Evolutionary conservation across 345 rosid species (phyloP), one percentile per base, ranked within the genome.

Genomic region (Mangifera indica): DNA sequence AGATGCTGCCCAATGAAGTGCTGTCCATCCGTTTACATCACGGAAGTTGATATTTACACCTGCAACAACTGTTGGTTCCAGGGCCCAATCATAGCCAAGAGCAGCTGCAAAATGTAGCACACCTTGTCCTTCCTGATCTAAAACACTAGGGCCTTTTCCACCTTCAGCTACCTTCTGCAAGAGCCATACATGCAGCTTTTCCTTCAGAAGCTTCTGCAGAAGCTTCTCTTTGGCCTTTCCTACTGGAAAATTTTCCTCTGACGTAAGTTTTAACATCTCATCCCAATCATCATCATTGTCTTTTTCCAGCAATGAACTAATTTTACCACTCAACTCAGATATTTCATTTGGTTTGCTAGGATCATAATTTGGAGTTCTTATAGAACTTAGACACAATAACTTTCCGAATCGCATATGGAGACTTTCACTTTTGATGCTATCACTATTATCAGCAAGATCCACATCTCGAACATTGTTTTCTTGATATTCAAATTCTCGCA

Each of bases 1-100:
- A 76, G 74, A 87, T 71, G 99, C 99, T 59, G 99, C 99, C 99
- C 99, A 95, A 63, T 95, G 99, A 83, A 95, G 99, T 67, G 98
- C 99, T 29, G 98, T 95, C 99, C 99, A 95, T 54, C 98, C 99
- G 79, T 91, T 91, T 14, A 79, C 82, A 79, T 95, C 98, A 6
- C 98, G 93, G 75, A 92, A 95, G 78, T 95, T 88, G 76, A 91
- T 87, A 71, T 81, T 91, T 66, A 92, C 98, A 73, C 99, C 99
- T 5, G 97, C 87, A 66, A 84, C 64, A 64, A 86, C 66, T 4
- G 90, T 92, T 18, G 98, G 98, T 72, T 89, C 90, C 48, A 92
- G 78, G 67, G 97, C 99, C 99, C 99, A 95, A 73, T 92, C 92
- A 85, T 88, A 92, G 55, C 96, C 98, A 72, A 95, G 90, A 67